Evolutionary conservation across 768 basidiomycete species (phyloP).

Genomic region (Pisolithus tinctorius): DNA sequence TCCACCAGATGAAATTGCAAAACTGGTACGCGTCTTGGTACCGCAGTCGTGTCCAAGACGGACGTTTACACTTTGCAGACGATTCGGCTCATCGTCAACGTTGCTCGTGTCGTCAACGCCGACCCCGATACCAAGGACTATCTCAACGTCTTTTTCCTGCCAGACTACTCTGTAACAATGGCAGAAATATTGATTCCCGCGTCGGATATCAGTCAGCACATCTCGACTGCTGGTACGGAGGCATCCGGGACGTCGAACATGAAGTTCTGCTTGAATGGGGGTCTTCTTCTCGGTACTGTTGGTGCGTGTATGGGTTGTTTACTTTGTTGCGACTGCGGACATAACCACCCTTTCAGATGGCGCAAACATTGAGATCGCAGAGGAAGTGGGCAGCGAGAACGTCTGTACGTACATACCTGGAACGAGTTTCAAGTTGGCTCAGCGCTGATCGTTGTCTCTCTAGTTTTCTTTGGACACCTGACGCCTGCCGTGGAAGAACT

Average conservation of each 20-base stretch:
- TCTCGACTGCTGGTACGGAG: conserved; percentile 96
- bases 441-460: neutral
- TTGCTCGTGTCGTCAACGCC: conserved; percentile 55
- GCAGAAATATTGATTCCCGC: conserved; percentile 87
- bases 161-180: conserved; percentile 86
- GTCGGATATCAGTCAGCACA: conserved; percentile 92
- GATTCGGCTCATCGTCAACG: conserved; percentile 91
- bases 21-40: conserved; percentile 46
- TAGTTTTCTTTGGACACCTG: conserved; percentile 87
- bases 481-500: conserved; percentile 85
- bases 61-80: conserved; percentile 38
- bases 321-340: neutral
- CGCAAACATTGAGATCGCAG: conserved; percentile 94
- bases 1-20: conserved; percentile 76
- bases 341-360: conserved; percentile 48
- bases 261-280: conserved; percentile 91
- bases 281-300: conserved; percentile 80
- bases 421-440: conserved; percentile 4
- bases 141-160: conserved; percentile 89
- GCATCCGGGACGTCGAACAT: conserved; percentile 78
- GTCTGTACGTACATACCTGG: conserved; percentile 59
- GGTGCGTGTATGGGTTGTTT: conserved; percentile 30
- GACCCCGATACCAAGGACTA: conserved; percentile 87
- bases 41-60: neutral
- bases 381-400: conserved; percentile 89